These are phyloP conservation scores for Leucosporidium scottii DNA, from an alignment of 768 basidiomycete species.

Conservation along the genomic window DNA sequence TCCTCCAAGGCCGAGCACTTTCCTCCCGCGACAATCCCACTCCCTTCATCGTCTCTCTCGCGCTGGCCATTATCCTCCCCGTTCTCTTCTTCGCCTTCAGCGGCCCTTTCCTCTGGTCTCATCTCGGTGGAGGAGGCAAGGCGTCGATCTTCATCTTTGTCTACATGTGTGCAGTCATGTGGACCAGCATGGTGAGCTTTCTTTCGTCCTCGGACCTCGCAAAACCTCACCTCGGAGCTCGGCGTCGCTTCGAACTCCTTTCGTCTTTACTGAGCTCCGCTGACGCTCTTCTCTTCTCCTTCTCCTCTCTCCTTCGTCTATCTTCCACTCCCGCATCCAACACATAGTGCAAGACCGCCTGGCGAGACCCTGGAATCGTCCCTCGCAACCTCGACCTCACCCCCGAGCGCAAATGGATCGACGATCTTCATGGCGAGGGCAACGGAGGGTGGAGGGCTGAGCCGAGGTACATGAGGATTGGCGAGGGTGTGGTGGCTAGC, in stretches of 20 bases:
- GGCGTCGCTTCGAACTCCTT: conserved; percentile 26
- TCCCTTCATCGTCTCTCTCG: conserved; percentile 65
- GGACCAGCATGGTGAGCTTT: conserved; percentile 68
- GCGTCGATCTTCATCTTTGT: conserved; percentile 51
- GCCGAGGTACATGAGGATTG: conserved; percentile 53
- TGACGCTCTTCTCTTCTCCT: conserved; percentile 25
- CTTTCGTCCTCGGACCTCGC: too few species aligned
- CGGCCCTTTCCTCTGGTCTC: conserved; percentile 78
- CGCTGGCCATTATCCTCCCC: conserved; percentile 58
- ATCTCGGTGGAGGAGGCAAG: conserved; percentile 60
- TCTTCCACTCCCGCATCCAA: conserved; percentile 4
- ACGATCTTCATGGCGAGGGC: conserved; percentile 37
- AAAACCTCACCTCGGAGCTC: conserved; percentile 26
- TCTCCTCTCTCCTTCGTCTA: conserved; percentile 14
- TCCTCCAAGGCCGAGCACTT: conserved; percentile 62
- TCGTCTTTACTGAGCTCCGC: conserved; percentile 27
- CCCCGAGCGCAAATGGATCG: conserved; percentile 39
- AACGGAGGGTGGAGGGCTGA: conserved; percentile 48
- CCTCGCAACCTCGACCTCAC: conserved; percentile 79
- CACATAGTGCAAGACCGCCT: conserved; percentile 46
- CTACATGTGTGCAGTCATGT: conserved; percentile 56
- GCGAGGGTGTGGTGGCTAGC: conserved; percentile 49
- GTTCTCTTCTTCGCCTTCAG: conserved; percentile 84
- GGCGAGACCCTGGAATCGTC: conserved; percentile 77
- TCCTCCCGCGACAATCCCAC: conserved; percentile 79